A percentile compares a stretch with the other conserved stretches of the same genome.
Conservation (phyloP, 768 basidiomycete genomes). For the Lactarius psammicola region DNA sequence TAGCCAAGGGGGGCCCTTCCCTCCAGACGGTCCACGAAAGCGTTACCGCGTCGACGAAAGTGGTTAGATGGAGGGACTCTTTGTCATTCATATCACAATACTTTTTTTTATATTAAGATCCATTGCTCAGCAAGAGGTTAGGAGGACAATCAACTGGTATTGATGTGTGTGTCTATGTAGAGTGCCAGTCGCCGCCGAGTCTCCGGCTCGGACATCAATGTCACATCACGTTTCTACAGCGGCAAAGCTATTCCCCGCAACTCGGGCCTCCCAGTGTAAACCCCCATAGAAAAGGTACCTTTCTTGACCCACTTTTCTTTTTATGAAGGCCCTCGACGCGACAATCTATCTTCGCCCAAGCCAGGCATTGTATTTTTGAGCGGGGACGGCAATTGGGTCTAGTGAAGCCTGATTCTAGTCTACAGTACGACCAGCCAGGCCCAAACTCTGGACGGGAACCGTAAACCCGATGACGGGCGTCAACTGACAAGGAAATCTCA, state of each 20-base stretch:
- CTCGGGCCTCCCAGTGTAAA: neutral
- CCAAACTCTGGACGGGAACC: neutral
- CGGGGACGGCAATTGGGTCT: neutral
- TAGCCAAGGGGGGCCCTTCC: conserved; percentile 37
- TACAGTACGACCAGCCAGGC: neutral
- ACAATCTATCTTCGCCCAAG: neutral
- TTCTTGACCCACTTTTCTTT: neutral
- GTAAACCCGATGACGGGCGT: neutral
- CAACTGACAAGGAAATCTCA: neutral
- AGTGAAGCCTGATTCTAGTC: neutral
- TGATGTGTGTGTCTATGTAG: conserved; percentile 6
- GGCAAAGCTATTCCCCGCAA: neutral
- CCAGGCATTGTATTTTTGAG: no score
- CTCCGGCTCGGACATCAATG: no score
- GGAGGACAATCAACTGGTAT: conserved; percentile 8
- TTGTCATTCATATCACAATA: conserved; percentile 9
- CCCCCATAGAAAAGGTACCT: neutral
- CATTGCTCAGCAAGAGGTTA: neutral
- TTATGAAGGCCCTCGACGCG: neutral
- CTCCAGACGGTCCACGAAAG: conserved; percentile 52
- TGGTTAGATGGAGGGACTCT: conserved; percentile 32
- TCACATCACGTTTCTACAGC: neutral
- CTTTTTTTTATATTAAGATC: conserved; percentile 1
- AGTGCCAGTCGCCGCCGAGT: no score
- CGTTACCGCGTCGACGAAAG: conserved; percentile 56